phyloP scores from a whole-genome alignment of 1,284 basidiomycete genomes.

The Moniliophthora roreri region DNA sequence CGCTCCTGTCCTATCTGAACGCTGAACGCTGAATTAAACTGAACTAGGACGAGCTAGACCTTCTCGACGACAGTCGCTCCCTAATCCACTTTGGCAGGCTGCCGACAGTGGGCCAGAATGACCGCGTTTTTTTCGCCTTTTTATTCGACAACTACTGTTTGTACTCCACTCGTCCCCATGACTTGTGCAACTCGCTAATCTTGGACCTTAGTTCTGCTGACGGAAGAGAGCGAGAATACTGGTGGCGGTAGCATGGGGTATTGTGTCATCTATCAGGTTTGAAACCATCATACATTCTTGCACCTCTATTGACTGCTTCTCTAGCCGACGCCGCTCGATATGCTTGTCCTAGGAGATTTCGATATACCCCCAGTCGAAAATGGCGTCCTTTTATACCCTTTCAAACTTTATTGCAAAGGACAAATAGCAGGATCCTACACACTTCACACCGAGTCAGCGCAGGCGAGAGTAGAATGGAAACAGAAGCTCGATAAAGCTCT shows the following conservation, averaged over 20 bases:
- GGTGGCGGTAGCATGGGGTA: slow-evolving; percentile 72
- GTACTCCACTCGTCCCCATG: slow-evolving; percentile 28
- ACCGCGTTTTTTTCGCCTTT: slow-evolving; percentile 81
- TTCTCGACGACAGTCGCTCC: slow-evolving; percentile 79
- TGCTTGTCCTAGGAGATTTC: slow-evolving; percentile 78
- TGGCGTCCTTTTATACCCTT: no score
- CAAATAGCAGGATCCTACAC: no score
- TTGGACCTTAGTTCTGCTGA: slow-evolving; percentile 91
- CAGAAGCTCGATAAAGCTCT: no score
- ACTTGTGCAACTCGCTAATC: slow-evolving; percentile 11
- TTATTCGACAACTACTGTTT: slow-evolving; percentile 91
- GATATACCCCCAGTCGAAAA: no score
- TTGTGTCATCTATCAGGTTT: slow-evolving; percentile 61
- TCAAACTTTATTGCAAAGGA: no score
- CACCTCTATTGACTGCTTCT: slow-evolving; percentile 7
- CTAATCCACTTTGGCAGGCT: slow-evolving; percentile 83
- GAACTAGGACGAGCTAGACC: slow-evolving; percentile 80
- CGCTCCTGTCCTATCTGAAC: no score
- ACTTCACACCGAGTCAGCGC: no score
- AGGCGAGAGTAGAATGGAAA: no score
- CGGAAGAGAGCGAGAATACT: slow-evolving; percentile 76
- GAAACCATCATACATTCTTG: background rate
- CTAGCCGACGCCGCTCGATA: slow-evolving; percentile 86
- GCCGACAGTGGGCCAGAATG: slow-evolving; percentile 78
- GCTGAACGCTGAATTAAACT: slow-evolving; percentile 3